Percentiles rank a stretch among this genome's conserved stretches.
phyloP scores from a whole-genome alignment of 495 filamentous ascomycete genomes.

The Chaetomidium leptoderma region DNA sequence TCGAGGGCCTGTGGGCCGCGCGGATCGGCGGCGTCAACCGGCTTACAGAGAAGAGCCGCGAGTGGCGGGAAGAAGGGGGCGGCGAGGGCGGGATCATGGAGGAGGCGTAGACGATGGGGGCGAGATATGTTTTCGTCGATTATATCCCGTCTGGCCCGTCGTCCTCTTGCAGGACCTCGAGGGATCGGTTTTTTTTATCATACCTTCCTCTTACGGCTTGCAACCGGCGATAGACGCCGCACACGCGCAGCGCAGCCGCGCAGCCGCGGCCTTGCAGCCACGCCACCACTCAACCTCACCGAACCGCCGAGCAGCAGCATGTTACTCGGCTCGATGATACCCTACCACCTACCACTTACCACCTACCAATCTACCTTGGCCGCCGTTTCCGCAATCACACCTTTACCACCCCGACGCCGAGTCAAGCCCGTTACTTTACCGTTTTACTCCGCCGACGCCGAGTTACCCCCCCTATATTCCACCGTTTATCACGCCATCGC shows the following conservation, averaged over 20 bases:
- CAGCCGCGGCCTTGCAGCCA: neutral
- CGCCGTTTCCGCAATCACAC: neutral
- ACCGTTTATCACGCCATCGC: neutral
- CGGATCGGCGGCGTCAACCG: slow-evolving; percentile 72
- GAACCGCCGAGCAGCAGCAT: too few species aligned
- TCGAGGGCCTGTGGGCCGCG: slow-evolving; percentile 80
- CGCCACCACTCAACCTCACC: neutral
- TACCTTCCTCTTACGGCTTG: neutral
- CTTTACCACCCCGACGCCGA: neutral
- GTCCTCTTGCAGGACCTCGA: neutral
- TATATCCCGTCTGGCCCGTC: neutral
- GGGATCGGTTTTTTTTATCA: neutral
- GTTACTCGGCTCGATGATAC: too few species aligned
- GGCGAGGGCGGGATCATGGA: slow-evolving; percentile 73
- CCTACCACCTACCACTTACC: too few species aligned
- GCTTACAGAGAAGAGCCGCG: slow-evolving; percentile 71
- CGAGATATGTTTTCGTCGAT: neutral
- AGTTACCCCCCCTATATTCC: neutral
- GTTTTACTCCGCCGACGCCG: neutral
- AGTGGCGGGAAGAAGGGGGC: slow-evolving; percentile 82
- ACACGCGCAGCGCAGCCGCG: neutral
- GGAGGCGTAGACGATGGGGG: slow-evolving; percentile 48
- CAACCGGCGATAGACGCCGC: neutral
- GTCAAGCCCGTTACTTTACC: too few species aligned
- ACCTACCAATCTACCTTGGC: too few species aligned